Conservation (phyloP, 75 land plant genomes). For the Selaginella tamariscina region DNA sequence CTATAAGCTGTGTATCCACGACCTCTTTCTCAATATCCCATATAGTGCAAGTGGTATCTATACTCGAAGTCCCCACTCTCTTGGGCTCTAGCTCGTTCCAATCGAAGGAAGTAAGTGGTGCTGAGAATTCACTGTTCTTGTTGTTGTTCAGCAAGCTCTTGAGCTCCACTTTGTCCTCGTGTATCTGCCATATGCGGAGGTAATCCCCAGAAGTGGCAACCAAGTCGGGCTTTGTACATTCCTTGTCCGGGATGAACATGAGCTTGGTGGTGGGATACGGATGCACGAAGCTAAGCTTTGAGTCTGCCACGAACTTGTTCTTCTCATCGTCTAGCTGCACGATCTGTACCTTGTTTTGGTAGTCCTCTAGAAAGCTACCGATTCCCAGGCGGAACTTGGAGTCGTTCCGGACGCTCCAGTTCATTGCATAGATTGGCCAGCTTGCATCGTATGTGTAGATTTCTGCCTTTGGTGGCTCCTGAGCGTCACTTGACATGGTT, state of each 20-base stretch:
- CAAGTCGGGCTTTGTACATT: neutral
- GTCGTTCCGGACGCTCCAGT: slow-evolving; percentile 13
- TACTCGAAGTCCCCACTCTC: slow-evolving; percentile 53
- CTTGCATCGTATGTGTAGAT: slow-evolving; percentile 11
- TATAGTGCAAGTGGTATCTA: slow-evolving; percentile 77
- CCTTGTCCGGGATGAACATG: slow-evolving; percentile 10
- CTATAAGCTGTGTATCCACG: slow-evolving; percentile 86
- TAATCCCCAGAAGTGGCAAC: neutral
- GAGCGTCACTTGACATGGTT: slow-evolving; percentile 12
- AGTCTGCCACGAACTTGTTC: slow-evolving; percentile 8
- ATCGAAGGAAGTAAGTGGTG: slow-evolving; percentile 68
- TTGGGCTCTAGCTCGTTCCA: slow-evolving; percentile 69
- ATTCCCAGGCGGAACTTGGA: slow-evolving; percentile 7
- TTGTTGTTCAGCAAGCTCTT: slow-evolving; percentile 42
- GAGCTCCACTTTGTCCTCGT: neutral
- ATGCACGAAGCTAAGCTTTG: neutral
- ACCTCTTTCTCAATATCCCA: slow-evolving; percentile 74
- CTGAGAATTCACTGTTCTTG: slow-evolving; percentile 60
- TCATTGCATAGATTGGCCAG: slow-evolving; percentile 15
- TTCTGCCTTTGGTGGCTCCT: slow-evolving; percentile 40
- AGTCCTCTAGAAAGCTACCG: slow-evolving; percentile 10
- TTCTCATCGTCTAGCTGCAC: slow-evolving; percentile 13
- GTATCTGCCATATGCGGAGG: slow-evolving; percentile 4
- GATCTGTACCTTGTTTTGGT: slow-evolving; percentile 7
- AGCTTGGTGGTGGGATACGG: slow-evolving; percentile 11